A percentile compares a stretch with the other conserved stretches of the same genome.
These are phyloP conservation scores for Pontederia paniculata DNA, from an alignment of 176 grass and related monocot species.

Conservation along the genomic window DNA sequence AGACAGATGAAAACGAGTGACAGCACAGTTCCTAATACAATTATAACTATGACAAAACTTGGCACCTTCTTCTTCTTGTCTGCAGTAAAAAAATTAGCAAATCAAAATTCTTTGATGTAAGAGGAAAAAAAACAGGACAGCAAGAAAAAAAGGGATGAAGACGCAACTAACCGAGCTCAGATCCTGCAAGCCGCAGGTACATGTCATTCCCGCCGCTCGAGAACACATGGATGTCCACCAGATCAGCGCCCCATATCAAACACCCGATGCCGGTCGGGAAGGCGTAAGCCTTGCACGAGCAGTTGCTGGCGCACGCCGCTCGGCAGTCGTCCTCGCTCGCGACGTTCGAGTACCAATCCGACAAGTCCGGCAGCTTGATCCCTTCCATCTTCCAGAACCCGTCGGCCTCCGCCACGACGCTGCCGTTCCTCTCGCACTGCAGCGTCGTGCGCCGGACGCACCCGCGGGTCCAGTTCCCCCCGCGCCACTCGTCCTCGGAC, in stretches of 20 bases:
- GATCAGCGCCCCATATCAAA: constrained; percentile 50
- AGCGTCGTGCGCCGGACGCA: constrained; percentile 42
- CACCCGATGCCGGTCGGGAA: constrained; percentile 34
- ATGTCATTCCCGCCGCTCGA: constrained; percentile 34
- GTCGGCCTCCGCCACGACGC: constrained; percentile 4
- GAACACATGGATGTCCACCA: constrained; percentile 69
- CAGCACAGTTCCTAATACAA: constrained; percentile 7
- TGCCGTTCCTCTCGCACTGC: constrained; percentile 24
- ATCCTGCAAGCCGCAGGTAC: constrained; percentile 42
- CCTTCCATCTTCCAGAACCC: constrained; percentile 33
- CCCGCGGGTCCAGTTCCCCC: constrained; percentile 32
- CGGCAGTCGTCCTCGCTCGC: constrained; percentile 27
- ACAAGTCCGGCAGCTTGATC: constrained; percentile 69
- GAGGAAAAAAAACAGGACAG: neutral
- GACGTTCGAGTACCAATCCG: constrained; percentile 26
- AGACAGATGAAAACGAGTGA: constrained; percentile 26
- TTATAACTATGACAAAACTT: neutral
- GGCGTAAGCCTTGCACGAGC: constrained; percentile 62
- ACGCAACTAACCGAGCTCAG: constrained; percentile 30
- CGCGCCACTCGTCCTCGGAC: constrained; percentile 21
- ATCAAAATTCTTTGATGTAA: too few species aligned
- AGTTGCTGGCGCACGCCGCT: constrained; percentile 39
- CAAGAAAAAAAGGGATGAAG: neutral
- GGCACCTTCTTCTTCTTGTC: constrained; percentile 7
- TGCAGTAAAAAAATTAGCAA: neutral